Evolutionary conservation across 176 grass and related monocot genomes (phyloP), one percentile per base, ranked within the genome.

Genomic region (Juncus inflexus): DNA sequence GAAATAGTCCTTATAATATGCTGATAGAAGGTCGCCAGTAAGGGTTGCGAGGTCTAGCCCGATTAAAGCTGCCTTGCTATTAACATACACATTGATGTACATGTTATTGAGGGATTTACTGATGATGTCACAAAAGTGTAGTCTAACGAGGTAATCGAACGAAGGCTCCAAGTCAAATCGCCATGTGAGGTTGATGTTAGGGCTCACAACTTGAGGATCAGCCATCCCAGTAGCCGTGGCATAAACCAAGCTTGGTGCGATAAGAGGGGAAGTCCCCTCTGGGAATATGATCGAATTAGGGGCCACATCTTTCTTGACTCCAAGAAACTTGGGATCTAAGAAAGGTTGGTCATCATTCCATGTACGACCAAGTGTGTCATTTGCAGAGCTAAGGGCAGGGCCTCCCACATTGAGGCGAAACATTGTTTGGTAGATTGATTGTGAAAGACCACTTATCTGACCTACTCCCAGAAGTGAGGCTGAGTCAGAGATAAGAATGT

Each of bases 71-170:
- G 80, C 84, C 58, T 80, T 64, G 58, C 70, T 86, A 64, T 95
- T 95, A 35, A 95, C 73, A 67, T 90, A 95, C 15, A 90, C 90
- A 78, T 87, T 87, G 71, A 90, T 90, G 67, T 87, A 95, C 65
- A 90, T 78, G 72, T 79, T 77, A 73, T 84, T 85, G 60, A 95
- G 86, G 66, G 83, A 75, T 79, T 87, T 84, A 75, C 90, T 90
- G 36, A 95, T 74, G 66, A 95, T 87, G 35, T 90, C 86, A 62
- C 83, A 82, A 49, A 95, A 95, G 72, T 95, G 86, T 64, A 95
- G 60, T 61, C 90, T 87, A 62, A 90, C 37, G 12, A 95, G 56
- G 61, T 90, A 90, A 54, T 63, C 78, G 78, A 95, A 95, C 69
- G 78, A 73, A n/a, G 86, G 68, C 72, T 95, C 90, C 0, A 77